These are phyloP conservation scores for Scedosporium minutisporum DNA, from an alignment of 2,329 filamentous ascomycete genomes.

Conservation along the genomic window DNA sequence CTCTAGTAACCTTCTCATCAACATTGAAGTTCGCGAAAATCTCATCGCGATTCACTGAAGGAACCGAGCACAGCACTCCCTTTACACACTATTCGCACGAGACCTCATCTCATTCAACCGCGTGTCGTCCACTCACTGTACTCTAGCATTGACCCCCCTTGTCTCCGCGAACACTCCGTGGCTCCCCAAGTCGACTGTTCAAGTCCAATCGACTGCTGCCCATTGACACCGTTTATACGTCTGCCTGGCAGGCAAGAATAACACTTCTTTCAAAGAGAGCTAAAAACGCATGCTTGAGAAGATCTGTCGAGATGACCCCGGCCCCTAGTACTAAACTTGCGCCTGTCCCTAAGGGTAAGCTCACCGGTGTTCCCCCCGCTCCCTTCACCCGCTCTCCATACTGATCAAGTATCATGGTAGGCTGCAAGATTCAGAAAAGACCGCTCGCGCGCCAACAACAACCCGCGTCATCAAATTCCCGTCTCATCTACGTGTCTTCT, in stretches of 20 bases:
- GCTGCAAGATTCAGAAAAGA: conserved; percentile 38
- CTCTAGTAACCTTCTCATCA: too few species aligned
- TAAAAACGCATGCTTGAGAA: too few species aligned
- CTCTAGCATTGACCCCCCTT: too few species aligned
- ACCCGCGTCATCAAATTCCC: conserved; percentile 31
- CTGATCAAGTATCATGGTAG: conserved; percentile 19
- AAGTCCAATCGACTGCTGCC: too few species aligned
- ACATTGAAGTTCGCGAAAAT: too few species aligned
- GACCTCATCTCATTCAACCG: too few species aligned
- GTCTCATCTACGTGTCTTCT: conserved; percentile 54
- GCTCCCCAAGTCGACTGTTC: too few species aligned
- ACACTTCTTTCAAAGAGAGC: not conserved
- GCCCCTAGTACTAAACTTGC: conserved; percentile 22
- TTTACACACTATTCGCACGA: too few species aligned
- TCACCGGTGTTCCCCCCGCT: not conserved
- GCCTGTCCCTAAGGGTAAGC: conserved; percentile 22
- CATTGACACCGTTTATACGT: not conserved
- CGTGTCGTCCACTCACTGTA: too few species aligned
- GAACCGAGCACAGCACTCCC: too few species aligned
- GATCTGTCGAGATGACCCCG: conserved; percentile 1
- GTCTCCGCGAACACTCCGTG: too few species aligned
- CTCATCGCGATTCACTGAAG: too few species aligned
- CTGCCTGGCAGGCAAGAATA: not conserved
- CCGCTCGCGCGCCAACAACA: conserved; percentile 31
- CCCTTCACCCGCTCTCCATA: not conserved